These are phyloP conservation scores for Trichaptum fuscoviolaceum DNA, from an alignment of 768 basidiomycete species.

Conservation along the genomic window DNA sequence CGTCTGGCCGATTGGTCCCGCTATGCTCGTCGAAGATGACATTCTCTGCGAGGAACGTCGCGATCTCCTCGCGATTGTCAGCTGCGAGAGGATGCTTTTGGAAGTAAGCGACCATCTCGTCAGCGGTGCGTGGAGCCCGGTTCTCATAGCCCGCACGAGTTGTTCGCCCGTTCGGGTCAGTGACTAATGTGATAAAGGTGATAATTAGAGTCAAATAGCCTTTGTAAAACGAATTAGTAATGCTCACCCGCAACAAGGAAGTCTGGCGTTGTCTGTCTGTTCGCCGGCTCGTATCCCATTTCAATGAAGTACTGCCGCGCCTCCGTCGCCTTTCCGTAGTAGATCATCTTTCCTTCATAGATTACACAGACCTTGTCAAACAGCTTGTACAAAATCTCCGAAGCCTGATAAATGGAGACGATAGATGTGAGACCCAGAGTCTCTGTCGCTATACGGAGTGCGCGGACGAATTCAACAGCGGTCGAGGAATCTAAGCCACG, in stretches of 20 bases:
- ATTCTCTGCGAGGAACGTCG: slow-evolving; percentile 2
- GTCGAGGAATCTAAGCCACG: slow-evolving; percentile 50
- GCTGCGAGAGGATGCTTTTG: background rate
- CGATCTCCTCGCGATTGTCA: background rate
- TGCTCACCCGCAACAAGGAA: slow-evolving; percentile 42
- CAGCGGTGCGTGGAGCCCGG: slow-evolving; percentile 46
- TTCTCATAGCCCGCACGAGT: slow-evolving; percentile 35
- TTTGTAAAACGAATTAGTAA: background rate
- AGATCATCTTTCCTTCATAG: slow-evolving; percentile 68
- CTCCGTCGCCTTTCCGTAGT: slow-evolving; percentile 61
- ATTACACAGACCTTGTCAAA: slow-evolving; percentile 67
- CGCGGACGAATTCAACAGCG: slow-evolving; percentile 53
- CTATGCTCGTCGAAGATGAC: background rate
- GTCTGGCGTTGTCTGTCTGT: slow-evolving; percentile 56
- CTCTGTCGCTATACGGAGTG: slow-evolving; percentile 53
- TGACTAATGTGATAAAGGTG: slow-evolving; percentile 27
- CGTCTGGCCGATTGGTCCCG: background rate
- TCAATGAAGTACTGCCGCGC: slow-evolving; percentile 71
- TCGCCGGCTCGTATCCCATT: slow-evolving; percentile 52
- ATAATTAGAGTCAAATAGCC: background rate
- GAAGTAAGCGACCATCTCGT: slow-evolving; percentile 45
- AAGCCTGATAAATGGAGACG: slow-evolving; percentile 42
- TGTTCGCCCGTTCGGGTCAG: slow-evolving; percentile 55
- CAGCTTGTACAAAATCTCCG: slow-evolving; percentile 29
- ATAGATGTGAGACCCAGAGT: slow-evolving; percentile 32